These are phyloP conservation scores for Mycena kentingensis DNA, from an alignment of 768 basidiomycete species.

Conservation along the genomic window DNA sequence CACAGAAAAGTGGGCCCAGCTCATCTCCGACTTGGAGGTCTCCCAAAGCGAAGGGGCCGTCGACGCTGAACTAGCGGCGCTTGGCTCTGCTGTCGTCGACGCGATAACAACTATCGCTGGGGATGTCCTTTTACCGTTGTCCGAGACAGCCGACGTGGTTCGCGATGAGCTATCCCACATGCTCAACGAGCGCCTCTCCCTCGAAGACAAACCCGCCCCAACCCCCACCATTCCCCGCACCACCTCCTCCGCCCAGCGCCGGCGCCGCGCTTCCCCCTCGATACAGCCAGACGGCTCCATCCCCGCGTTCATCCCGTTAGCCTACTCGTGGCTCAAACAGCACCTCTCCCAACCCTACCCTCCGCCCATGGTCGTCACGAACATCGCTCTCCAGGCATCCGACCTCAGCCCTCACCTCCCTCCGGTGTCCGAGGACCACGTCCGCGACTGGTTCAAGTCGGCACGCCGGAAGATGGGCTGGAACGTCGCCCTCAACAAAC, in stretches of 20 bases:
- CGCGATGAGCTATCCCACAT: too few relatives aligned
- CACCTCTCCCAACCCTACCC: slow-evolving; percentile 1
- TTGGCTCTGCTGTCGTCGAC: too few relatives aligned
- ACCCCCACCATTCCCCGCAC: background rate
- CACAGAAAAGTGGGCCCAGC: background rate
- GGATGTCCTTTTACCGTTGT: too few relatives aligned
- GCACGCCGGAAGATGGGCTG: background rate
- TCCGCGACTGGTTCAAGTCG: background rate
- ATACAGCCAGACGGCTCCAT: background rate
- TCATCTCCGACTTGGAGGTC: too few relatives aligned
- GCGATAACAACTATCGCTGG: too few relatives aligned
- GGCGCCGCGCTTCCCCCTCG: background rate
- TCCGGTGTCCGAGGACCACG: background rate
- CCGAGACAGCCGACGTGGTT: too few relatives aligned
- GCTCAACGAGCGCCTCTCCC: too few relatives aligned
- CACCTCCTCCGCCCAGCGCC: background rate
- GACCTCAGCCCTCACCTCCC: background rate
- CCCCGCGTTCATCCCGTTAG: background rate
- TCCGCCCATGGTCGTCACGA: background rate
- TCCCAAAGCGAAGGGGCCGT: too few relatives aligned
- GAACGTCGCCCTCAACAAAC: background rate
- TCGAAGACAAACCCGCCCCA: too few relatives aligned
- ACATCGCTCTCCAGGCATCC: background rate
- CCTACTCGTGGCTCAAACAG: background rate
- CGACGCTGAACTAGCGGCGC: too few relatives aligned